Conservation (phyloP, 129 eudicot genomes). For the Mikania micrantha region DNA sequence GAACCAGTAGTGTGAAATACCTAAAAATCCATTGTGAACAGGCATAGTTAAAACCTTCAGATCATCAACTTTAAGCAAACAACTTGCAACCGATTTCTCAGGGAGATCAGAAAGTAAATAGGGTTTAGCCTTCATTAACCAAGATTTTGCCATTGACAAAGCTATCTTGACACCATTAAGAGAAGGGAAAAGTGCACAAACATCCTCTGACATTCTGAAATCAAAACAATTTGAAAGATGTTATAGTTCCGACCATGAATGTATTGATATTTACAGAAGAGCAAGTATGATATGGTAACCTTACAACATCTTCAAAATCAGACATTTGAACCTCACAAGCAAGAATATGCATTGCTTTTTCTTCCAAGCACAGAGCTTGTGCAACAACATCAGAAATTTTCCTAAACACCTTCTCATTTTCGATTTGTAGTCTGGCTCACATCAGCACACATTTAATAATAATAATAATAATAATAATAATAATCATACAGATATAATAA, state of each 20-base stretch:
- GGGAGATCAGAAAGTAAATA: conserved; percentile 34
- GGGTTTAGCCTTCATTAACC: conserved; percentile 61
- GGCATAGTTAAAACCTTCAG: conserved; percentile 45
- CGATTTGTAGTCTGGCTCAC: conserved; percentile 67
- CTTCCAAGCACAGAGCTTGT: conserved; percentile 67
- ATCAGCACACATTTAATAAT: conserved; percentile 11
- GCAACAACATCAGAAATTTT: conserved; percentile 44
- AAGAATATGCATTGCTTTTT: conserved; percentile 59
- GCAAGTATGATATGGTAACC: conserved; percentile 34
- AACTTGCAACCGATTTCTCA: conserved; percentile 27
- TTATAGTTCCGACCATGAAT: not conserved
- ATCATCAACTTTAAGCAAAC: conserved; percentile 44
- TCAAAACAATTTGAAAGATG: not conserved
- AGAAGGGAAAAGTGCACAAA: conserved; percentile 59
- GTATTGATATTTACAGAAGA: not conserved
- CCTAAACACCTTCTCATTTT: conserved; percentile 56
- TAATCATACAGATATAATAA: not conserved
- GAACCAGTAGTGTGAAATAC: conserved; percentile 3
- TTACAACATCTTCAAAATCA: conserved; percentile 65
- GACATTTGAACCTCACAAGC: conserved; percentile 51
- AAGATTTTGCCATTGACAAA: conserved; percentile 52
- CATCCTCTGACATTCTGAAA: conserved; percentile 74
- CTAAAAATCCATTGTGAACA: not conserved
- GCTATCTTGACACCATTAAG: conserved; percentile 58
- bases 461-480: too few relatives aligned